These are phyloP conservation scores for Oehlia diaphana DNA, from an alignment of 192 early-diverging fungal genomes.

Conservation along the genomic window DNA sequence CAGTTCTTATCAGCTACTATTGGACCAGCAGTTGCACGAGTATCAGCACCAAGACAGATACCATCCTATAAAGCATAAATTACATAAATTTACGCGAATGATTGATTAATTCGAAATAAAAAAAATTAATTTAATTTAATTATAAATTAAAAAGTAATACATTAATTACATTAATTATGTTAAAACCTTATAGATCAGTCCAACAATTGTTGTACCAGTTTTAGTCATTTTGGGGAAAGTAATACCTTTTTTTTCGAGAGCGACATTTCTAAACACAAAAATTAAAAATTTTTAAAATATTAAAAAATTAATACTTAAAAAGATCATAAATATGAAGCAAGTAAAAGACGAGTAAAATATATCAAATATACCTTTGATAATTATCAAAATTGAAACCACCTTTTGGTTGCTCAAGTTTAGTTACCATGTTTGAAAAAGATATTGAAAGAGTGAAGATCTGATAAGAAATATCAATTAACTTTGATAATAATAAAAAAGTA, in stretches of 20 bases:
- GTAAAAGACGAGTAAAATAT: background rate
- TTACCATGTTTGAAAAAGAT: slow-evolving; percentile 48
- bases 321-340: too few species aligned
- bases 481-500: too few species aligned
- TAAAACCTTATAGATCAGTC: slow-evolving; percentile 82
- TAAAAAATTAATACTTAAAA: too few species aligned
- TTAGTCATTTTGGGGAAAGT: slow-evolving; percentile 81
- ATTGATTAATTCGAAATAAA: background rate
- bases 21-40: slow-evolving; percentile 90
- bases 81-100: background rate
- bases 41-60: slow-evolving; percentile 93
- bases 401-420: slow-evolving; percentile 45
- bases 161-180: background rate
- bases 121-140: background rate
- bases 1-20: slow-evolving; percentile 99
- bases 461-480: too few species aligned
- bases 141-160: background rate
- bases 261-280: slow-evolving; percentile 61
- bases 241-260: slow-evolving; percentile 75
- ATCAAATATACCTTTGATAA: slow-evolving; percentile 62
- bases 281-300: too few species aligned
- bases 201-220: slow-evolving; percentile 98
- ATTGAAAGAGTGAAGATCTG: background rate
- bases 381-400: slow-evolving; percentile 89
- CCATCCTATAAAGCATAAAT: slow-evolving; percentile 64